Evolutionary conservation across 192 early-diverging fungal species (phyloP).

Genomic region (Phycomyces nitens): DNA sequence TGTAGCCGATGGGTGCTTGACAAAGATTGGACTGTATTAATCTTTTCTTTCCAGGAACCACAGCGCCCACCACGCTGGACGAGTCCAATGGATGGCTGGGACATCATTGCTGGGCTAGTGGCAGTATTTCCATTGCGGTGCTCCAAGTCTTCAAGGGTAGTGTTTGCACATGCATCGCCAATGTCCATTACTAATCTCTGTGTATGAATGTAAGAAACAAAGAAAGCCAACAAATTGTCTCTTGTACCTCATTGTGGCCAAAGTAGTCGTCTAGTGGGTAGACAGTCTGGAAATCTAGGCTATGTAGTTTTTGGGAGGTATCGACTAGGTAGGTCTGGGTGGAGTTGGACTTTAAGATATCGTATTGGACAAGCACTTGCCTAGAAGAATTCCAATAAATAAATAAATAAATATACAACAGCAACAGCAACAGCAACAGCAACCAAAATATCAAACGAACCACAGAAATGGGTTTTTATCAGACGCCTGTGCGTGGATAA

Average conservation of each 20-base stretch:
- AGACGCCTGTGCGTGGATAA: conserved; percentile 6
- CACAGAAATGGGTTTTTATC: conserved; percentile 9
- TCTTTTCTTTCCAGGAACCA: conserved; percentile 21
- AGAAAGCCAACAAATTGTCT: neutral
- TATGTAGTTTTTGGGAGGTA: conserved; percentile 12
- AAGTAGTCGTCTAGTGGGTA: conserved; percentile 15
- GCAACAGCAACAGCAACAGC: no score
- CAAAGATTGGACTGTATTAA: conserved; percentile 17
- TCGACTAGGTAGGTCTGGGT: conserved; percentile 7
- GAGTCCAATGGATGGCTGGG: conserved; percentile 22
- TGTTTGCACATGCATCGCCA: conserved; percentile 23
- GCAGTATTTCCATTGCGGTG: conserved; percentile 8
- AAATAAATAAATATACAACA: neutral
- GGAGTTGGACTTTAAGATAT: neutral
- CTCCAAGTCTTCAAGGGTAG: conserved; percentile 10
- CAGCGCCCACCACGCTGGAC: conserved; percentile 21
- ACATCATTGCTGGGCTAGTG: conserved; percentile 6
- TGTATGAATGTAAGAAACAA: neutral
- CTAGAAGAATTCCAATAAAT: conserved; percentile 1
- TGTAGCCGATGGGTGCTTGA: neutral
- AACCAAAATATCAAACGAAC: no score
- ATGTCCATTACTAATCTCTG: conserved; percentile 26
- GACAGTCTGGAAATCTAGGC: conserved; percentile 27
- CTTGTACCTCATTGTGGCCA: conserved; percentile 19
- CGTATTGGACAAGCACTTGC: conserved; percentile 9